Evolutionary conservation across 1,284 basidiomycete species (phyloP).

Genomic region (Ustilago curta): DNA sequence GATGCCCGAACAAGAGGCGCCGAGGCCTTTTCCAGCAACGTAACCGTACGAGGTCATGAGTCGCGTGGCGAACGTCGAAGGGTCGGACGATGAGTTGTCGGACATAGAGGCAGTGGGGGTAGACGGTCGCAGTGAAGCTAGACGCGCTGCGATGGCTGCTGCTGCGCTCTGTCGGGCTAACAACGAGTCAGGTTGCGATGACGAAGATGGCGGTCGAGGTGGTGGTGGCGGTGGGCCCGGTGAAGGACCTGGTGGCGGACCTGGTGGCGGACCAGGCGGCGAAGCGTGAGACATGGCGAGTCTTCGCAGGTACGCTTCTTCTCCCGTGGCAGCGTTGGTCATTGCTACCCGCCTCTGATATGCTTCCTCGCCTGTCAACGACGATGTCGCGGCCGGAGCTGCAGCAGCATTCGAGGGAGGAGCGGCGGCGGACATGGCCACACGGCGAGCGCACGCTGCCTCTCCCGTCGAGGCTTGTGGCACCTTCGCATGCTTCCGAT

Average conservation of each 20-base stretch:
- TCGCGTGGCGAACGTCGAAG: slow-evolving; percentile 48
- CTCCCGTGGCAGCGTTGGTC: slow-evolving; percentile 21
- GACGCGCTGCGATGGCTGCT: slow-evolving; percentile 57
- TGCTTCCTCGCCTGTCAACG: slow-evolving; percentile 27
- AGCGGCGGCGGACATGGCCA: slow-evolving; percentile 12
- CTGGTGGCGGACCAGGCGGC: slow-evolving; percentile 36
- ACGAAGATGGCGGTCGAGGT: background rate
- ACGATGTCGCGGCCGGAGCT: background rate
- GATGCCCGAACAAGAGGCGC: slow-evolving; percentile 61
- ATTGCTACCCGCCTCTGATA: slow-evolving; percentile 29
- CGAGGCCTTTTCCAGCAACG: slow-evolving; percentile 58
- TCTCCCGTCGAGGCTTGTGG: slow-evolving; percentile 25
- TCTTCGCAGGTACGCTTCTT: slow-evolving; percentile 42
- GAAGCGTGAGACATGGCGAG: slow-evolving; percentile 30
- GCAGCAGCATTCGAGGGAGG: background rate
- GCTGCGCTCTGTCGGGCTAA: slow-evolving; percentile 43
- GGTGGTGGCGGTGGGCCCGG: slow-evolving; percentile 27
- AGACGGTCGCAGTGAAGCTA: slow-evolving; percentile 19
- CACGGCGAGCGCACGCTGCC: slow-evolving; percentile 40
- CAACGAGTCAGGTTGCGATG: slow-evolving; percentile 14
- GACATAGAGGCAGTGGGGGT: slow-evolving; percentile 3
- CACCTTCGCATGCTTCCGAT: background rate
- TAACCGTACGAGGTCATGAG: slow-evolving; percentile 61
- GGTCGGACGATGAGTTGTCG: background rate
- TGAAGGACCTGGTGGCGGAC: slow-evolving; percentile 22